A percentile compares a stretch with the other conserved stretches of the same genome.
These are phyloP conservation scores for Colletotrichum trifolii DNA, from an alignment of 2,329 filamentous ascomycete species.

Conservation along the genomic window DNA sequence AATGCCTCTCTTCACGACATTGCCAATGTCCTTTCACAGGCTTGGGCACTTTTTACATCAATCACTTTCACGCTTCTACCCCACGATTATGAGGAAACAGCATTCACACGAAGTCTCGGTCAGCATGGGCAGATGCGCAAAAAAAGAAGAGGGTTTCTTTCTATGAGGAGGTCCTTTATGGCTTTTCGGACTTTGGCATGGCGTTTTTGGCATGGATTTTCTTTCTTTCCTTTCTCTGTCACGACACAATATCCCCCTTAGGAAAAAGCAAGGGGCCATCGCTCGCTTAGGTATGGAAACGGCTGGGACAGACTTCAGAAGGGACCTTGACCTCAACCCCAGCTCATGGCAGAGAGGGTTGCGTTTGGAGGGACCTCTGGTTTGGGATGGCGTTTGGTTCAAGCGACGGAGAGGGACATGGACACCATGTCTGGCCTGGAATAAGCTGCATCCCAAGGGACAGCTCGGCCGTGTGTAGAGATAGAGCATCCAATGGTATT, in stretches of 20 bases:
- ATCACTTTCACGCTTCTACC: conserved; percentile 12
- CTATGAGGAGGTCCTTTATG: conserved; percentile 4
- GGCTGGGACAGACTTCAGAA: conserved; percentile 32
- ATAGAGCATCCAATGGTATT: conserved; percentile 26
- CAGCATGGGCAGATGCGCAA: conserved; percentile 30
- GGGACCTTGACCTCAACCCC: conserved; percentile 10
- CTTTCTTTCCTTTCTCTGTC: conserved; percentile 14
- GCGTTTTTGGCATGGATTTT: conserved; percentile 17
- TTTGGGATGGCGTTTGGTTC: conserved; percentile 30
- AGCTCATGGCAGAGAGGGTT: background rate
- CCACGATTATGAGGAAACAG: conserved; percentile 32
- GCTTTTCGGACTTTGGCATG: conserved; percentile 17
- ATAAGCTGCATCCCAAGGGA: conserved; percentile 28
- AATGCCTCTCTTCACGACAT: conserved; percentile 21
- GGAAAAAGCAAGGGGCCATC: conserved; percentile 14
- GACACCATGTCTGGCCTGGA: conserved; percentile 15
- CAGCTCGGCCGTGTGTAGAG: conserved; percentile 34
- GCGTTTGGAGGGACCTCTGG: conserved; percentile 5
- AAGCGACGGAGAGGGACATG: conserved; percentile 27
- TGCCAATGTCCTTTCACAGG: conserved; percentile 26
- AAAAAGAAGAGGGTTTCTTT: conserved; percentile 21
- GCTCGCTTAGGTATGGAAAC: conserved; percentile 29
- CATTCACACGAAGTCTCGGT: conserved; percentile 29
- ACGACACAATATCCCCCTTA: conserved; percentile 13
- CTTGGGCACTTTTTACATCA: conserved; percentile 10